Evolutionary conservation across 768 basidiomycete species (phyloP), one percentile per base, ranked within the genome.

Genomic region (Sarcodon aspratus): DNA sequence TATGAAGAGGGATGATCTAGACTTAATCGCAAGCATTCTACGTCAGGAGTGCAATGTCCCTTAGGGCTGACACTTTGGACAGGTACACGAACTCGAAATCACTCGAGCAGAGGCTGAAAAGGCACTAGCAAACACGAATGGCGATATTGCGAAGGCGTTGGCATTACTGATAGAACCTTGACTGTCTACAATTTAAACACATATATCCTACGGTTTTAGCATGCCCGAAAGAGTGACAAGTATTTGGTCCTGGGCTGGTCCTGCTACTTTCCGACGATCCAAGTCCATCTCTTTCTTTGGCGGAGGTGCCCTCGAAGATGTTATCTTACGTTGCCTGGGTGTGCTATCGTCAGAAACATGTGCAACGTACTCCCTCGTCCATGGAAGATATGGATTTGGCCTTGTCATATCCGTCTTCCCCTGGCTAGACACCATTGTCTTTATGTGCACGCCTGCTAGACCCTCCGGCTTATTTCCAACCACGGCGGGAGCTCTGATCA

Each of bases 81-180:
- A 82, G 82, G 69, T 82, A 9, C 68, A 71, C 52, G 82, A 85
- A 63, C 74, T 85, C 49, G 82, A 84, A 54, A 74, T 82, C 46
- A 58, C 79, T 1, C 70, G 75, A 45, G 54, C 64, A 4, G 74
- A 76, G 52, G 81, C 80, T 0, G 82, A 85, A 57, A 79, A 74
- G 53, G 68, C 71, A 1, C 64, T 85, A 4, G 55, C 60, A 15
- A 75, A 78, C 42, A 69, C 79, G 53, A 66, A 69, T 7, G 79
- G 74, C 17, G 74, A 81, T 53, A 45, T 84, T 1, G 55, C 53
- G 7, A 76, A 77, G 56, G 70, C 80, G 10, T 63, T 85, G 5
- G 47, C 56, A 36, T 48, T 47, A 31, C 58, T 60, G 33, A 54
- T 66, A 18, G 21, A 27, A 27, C 21, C 21, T 27, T 27, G 21